A percentile compares a stretch with the other conserved stretches of the same genome.
Conservation (phyloP, 495 filamentous ascomycete species). For the Parachaetomium inaequale region DNA sequence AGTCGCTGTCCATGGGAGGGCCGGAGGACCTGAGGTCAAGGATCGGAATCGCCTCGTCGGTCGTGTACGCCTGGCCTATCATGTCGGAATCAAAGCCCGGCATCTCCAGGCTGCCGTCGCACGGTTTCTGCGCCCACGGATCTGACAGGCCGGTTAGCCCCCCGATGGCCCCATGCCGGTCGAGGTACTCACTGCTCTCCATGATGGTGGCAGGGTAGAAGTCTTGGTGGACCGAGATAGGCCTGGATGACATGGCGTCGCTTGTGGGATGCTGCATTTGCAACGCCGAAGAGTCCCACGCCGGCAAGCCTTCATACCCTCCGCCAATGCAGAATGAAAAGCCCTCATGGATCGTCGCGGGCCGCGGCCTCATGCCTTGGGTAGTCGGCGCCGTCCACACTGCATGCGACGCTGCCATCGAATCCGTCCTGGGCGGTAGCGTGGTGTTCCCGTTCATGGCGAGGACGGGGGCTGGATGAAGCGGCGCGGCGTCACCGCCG, state of each 20-base stretch:
- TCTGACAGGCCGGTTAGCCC: constrained; percentile 40
- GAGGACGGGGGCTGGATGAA: constrained; percentile 34
- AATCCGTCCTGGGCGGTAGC: constrained; percentile 37
- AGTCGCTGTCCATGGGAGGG: constrained; percentile 39
- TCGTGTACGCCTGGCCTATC: constrained; percentile 54
- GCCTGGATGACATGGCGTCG: constrained; percentile 47
- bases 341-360: constrained; percentile 56
- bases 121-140: constrained; percentile 49
- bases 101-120: constrained; percentile 48
- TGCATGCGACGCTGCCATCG: constrained; percentile 37
- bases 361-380: constrained; percentile 45
- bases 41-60: constrained; percentile 54
- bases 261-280: constrained; percentile 47
- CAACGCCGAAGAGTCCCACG: constrained; percentile 54
- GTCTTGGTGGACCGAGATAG: constrained; percentile 51
- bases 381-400: constrained; percentile 45
- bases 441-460: constrained; percentile 44
- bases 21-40: constrained; percentile 48
- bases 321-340: constrained; percentile 56
- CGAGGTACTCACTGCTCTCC: constrained; percentile 47
- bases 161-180: constrained; percentile 15
- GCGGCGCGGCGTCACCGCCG: constrained; percentile 37
- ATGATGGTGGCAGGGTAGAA: constrained; percentile 49
- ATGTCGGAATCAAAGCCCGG: constrained; percentile 46
- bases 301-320: constrained; percentile 46